phyloP scores from a whole-genome alignment of 2,329 filamentous ascomycete genomes.

The Parastagonospora nodorum region DNA sequence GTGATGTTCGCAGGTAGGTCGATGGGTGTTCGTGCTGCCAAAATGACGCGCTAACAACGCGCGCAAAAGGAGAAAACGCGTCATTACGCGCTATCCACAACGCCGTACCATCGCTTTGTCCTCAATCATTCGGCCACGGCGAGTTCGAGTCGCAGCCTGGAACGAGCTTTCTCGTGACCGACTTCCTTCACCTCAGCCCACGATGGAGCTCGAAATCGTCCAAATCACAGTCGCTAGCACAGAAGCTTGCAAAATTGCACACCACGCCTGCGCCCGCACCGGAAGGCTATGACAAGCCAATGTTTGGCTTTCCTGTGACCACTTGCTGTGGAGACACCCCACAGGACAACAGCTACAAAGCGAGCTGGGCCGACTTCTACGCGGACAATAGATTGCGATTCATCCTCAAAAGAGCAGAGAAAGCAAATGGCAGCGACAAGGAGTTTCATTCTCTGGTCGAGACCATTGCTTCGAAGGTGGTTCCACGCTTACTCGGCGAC shows the following conservation, averaged over 20 bases:
- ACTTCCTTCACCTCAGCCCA: slow-evolving; percentile 69
- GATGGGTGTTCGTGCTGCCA: neutral
- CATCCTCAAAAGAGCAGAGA: slow-evolving; percentile 64
- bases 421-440: slow-evolving; percentile 67
- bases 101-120: slow-evolving; percentile 75
- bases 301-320: slow-evolving; percentile 82
- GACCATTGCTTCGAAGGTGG: slow-evolving; percentile 65
- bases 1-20: slow-evolving; percentile 70
- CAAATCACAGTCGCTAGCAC: slow-evolving; percentile 62
- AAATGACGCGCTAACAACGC: slow-evolving; percentile 15
- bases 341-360: slow-evolving; percentile 76
- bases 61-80: slow-evolving; percentile 70
- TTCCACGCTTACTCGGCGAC: slow-evolving; percentile 76
- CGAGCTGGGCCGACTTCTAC: slow-evolving; percentile 85
- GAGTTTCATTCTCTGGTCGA: slow-evolving; percentile 70
- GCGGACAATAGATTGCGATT: slow-evolving; percentile 73
- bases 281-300: slow-evolving; percentile 60
- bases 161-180: slow-evolving; percentile 67
- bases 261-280: slow-evolving; percentile 72
- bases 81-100: slow-evolving; percentile 82
- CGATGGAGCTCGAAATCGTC: slow-evolving; percentile 34
- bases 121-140: slow-evolving; percentile 75
- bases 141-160: slow-evolving; percentile 54
- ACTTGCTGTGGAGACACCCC: slow-evolving; percentile 87
- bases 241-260: slow-evolving; percentile 80